These are phyloP conservation scores for Coemansia asiatica DNA, from an alignment of 192 early-diverging fungal genomes.

Conservation along the genomic window DNA sequence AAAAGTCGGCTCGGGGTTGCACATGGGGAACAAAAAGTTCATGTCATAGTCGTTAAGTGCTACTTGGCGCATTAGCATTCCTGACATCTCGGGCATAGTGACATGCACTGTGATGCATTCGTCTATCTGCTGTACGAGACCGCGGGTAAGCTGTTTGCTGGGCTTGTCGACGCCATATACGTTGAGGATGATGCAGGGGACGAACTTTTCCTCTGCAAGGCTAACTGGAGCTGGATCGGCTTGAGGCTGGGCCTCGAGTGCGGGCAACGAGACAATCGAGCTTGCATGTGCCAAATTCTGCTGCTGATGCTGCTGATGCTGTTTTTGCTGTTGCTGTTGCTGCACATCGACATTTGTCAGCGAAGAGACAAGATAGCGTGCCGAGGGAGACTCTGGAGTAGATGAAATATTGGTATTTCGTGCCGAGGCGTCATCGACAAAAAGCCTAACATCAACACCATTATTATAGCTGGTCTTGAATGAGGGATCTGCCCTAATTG, in stretches of 20 bases:
- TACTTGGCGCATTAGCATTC: conserved; percentile 40
- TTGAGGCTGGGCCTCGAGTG: neutral
- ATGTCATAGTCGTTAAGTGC: conserved; percentile 48
- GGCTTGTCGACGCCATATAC: conserved; percentile 48
- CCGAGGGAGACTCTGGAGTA: conserved; percentile 35
- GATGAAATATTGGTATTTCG: conserved; percentile 5
- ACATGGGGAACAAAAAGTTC: conserved; percentile 47
- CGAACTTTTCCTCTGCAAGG: conserved; percentile 24
- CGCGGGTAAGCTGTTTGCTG: conserved; percentile 38
- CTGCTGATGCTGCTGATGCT: conserved; percentile 4
- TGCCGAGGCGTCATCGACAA: conserved; percentile 14
- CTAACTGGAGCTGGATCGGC: neutral
- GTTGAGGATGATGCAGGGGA: conserved; percentile 35
- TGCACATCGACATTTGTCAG: conserved; percentile 29
- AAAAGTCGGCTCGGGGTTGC: conserved; percentile 50
- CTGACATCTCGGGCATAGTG: conserved; percentile 51
- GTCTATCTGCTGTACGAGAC: conserved; percentile 45
- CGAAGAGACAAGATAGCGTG: conserved; percentile 26
- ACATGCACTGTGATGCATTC: conserved; percentile 44
- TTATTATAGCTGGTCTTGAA: neutral
- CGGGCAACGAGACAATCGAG: neutral
- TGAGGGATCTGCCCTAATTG: neutral
- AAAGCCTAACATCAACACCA: neutral
- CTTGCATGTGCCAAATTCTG: neutral
- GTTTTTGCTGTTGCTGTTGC: conserved; percentile 9